Base-by-base conservation (phyloP, 257 asterid species). In the Fraxinus cuspidata region DNA sequence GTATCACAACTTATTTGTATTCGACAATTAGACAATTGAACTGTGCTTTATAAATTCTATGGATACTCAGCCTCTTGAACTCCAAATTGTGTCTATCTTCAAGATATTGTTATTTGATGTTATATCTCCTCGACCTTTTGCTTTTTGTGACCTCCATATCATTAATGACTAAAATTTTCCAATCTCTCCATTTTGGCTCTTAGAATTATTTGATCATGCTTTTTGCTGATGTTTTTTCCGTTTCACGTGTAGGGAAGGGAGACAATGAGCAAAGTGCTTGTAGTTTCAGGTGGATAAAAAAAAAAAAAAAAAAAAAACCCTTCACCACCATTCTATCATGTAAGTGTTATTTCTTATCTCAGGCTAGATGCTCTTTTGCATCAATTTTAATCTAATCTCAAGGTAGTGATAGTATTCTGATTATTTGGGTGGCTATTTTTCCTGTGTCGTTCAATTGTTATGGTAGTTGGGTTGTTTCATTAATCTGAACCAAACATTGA, bases 261-360 rank as follows among this genome's bases (percentile, higher is more conserved):
- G 83, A 83, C 74, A 65, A 90, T 90, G 97, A 82, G 63, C 89
- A 77, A 81, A 82, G 83, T 64, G 68, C 87, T 56, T 70, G 71
- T 81, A 83, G 85, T 77, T 70, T 74, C 80, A 42, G 83, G 89
- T 83, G 87, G 87, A 83, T 84, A 84, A 80, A 74, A 76, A 78
- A 70, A 70, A 77, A 85, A 79, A 60, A 56, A n/a, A n/a, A n/a
- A n/a, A n/a, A n/a, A n/a, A n/a, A 84, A 84, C 66, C 78, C 86
- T 77, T 74, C 93, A 18, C 83, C 89, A 42, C 83, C 88, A 47
- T 86, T 82, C 70, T 86, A 84, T 78, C 93, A 75, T 77, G 97
- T 92, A 80, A 86, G 97, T 88, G 58, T 19, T 70, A 21, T 80
- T 70, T 78, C 77, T 73, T 56, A 23, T 68, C 69, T 49, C 74